Evolutionary conservation across 23 red algal genomes (phyloP).

Genomic region (Chondrus crispus): DNA sequence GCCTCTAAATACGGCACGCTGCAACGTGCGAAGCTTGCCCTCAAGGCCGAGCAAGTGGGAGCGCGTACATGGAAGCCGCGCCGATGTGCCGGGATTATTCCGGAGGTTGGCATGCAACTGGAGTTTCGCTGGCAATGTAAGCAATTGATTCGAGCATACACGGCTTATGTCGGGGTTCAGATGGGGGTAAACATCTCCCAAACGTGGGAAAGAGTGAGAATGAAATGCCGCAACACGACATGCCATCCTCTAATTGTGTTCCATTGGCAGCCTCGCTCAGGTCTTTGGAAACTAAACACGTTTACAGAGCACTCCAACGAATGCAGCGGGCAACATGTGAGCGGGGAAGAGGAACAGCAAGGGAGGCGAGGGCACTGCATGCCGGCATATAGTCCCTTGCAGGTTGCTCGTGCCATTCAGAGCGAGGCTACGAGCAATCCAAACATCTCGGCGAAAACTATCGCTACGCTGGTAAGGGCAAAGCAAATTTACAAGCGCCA

Average conservation of each 20-base stretch:
- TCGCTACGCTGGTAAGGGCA: not conserved
- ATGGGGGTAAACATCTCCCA: not conserved
- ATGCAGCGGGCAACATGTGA: not conserved
- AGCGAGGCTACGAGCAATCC: constrained; percentile 5
- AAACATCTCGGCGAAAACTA: constrained; percentile 6
- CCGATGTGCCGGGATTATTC: too few relatives aligned
- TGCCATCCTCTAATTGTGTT: not conserved
- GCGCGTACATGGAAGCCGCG: not conserved
- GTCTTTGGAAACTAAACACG: constrained; percentile 23
- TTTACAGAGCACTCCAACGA: not conserved
- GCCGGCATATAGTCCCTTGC: not conserved
- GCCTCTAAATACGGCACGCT: constrained; percentile 20
- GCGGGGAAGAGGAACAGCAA: not conserved
- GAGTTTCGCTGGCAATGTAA: constrained; percentile 29
- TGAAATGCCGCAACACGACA: not conserved
- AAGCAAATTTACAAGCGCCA: constrained; percentile 28
- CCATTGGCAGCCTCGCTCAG: constrained; percentile 1
- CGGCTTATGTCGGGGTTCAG: not conserved
- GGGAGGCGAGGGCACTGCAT: not conserved
- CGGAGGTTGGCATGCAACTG: not conserved
- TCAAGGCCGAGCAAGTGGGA: not conserved
- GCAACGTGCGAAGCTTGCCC: not conserved
- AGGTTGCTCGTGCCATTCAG: constrained; percentile 7
- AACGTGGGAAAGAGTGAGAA: not conserved
- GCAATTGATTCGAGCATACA: constrained; percentile 33